Evolutionary conservation across 352 stramenopile genomes (phyloP).

Genomic region (Phytophthora nicotianae): DNA sequence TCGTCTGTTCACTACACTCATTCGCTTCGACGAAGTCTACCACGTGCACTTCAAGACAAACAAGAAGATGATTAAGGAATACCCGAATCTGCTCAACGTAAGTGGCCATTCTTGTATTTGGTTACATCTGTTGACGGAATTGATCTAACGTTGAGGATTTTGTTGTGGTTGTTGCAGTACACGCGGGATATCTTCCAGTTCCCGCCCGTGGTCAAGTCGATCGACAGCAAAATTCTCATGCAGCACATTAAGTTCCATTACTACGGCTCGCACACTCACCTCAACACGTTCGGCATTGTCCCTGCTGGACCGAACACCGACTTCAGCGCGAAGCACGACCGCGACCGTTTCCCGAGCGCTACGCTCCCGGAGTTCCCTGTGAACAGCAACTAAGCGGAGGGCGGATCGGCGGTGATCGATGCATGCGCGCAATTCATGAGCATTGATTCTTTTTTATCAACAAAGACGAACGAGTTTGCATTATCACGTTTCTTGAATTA

Average conservation of each 20-base stretch:
- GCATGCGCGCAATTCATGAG: conserved; percentile 9
- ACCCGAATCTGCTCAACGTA: conserved; percentile 86
- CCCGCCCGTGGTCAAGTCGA: conserved; percentile 79
- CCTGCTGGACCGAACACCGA: conserved; percentile 76
- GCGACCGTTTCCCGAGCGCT: conserved; percentile 56
- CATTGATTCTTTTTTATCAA: conserved; percentile 11
- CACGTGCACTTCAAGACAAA: conserved; percentile 91
- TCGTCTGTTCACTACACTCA: conserved; percentile 81
- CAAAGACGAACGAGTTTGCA: conserved; percentile 20
- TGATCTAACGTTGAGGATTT: conserved; percentile 9
- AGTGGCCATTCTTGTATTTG: conserved; percentile 13
- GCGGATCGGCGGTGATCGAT: not conserved
- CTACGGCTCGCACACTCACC: conserved; percentile 92
- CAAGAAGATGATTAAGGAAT: conserved; percentile 88
- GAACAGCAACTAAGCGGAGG: conserved; percentile 17
- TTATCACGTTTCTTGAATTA: conserved; percentile 2
- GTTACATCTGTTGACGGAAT: not conserved
- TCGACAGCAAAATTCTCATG: conserved; percentile 82
- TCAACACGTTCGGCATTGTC: conserved; percentile 95
- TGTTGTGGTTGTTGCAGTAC: conserved; percentile 45
- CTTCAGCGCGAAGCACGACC: conserved; percentile 65
- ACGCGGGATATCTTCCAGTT: conserved; percentile 94
- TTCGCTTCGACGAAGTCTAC: conserved; percentile 88
- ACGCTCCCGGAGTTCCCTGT: conserved; percentile 39
- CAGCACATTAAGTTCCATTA: conserved; percentile 98